phyloP scores from a whole-genome alignment of 345 rosid species.

The Draba incana region DNA sequence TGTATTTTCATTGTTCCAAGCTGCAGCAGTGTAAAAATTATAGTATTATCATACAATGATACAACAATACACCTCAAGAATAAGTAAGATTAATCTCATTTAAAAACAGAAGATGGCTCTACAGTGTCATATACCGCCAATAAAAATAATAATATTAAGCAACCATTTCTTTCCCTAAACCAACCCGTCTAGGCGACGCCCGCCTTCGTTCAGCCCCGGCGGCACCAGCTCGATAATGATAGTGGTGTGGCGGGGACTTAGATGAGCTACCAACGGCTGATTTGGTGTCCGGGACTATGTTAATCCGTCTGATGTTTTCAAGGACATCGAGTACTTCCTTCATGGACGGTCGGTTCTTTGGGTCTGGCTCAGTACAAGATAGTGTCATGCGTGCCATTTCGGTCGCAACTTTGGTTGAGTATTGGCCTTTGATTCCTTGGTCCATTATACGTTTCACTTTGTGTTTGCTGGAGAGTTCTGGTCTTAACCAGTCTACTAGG shows the following conservation, averaged over 20 bases:
- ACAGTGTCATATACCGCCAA: background rate
- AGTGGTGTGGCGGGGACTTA: constrained; percentile 15
- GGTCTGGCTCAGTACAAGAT: constrained; percentile 58
- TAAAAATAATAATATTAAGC: background rate
- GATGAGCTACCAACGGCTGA: background rate
- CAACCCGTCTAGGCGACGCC: background rate
- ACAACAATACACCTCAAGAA: too few relatives aligned
- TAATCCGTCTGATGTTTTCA: constrained; percentile 16
- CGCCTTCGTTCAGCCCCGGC: constrained; percentile 7
- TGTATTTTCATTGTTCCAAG: background rate
- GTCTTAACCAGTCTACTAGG: constrained; percentile 62
- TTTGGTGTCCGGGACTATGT: constrained; percentile 22
- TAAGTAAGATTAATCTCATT: too few relatives aligned
- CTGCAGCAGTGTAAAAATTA: background rate
- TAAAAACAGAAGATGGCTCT: background rate
- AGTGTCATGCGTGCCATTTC: constrained; percentile 51
- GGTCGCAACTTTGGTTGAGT: constrained; percentile 50
- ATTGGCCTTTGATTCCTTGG: constrained; percentile 52
- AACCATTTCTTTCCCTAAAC: background rate
- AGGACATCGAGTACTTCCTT: constrained; percentile 51
- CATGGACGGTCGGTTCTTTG: constrained; percentile 70
- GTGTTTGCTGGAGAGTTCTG: constrained; percentile 47
- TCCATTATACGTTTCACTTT: constrained; percentile 66
- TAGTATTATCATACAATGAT: too few relatives aligned
- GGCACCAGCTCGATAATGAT: constrained; percentile 30